Conservation (phyloP, 179 eudicot species). For the Camellia oleifera region DNA sequence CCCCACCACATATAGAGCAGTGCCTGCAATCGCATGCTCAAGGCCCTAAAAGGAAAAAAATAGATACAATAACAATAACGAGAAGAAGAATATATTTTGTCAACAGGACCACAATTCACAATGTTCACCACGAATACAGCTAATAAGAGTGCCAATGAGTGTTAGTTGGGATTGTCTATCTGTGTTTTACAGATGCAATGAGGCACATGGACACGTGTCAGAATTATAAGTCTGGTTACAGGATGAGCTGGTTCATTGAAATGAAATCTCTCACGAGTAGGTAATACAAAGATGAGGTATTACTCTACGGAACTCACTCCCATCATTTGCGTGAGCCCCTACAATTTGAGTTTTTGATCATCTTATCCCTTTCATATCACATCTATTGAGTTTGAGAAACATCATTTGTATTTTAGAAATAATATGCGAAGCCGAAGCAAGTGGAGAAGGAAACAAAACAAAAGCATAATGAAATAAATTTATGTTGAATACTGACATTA, state of each 20-base stretch:
- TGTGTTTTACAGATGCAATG: too few species aligned
- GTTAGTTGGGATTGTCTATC: too few species aligned
- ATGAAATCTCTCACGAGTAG: too few species aligned
- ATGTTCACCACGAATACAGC: background rate
- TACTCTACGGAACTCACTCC: background rate
- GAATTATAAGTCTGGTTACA: too few species aligned
- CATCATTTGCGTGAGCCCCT: background rate
- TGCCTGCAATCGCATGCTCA: slow-evolving; percentile 94
- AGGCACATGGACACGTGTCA: too few species aligned
- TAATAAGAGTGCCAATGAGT: too few species aligned
- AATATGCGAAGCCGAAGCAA: background rate
- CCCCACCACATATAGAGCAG: slow-evolving; percentile 21
- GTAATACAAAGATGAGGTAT: too few species aligned
- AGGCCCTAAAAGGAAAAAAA: slow-evolving; percentile 49
- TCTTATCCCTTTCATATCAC: background rate
- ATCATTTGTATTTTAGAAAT: background rate
- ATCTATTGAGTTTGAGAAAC: too few species aligned
- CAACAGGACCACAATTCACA: too few species aligned
- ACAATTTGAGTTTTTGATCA: background rate
- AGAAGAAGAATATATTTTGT: background rate
- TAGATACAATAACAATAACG: too few species aligned
- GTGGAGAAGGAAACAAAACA: background rate
- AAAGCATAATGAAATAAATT: background rate
- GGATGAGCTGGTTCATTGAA: too few species aligned
- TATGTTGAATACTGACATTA: slow-evolving; percentile 17